phyloP scores from a whole-genome alignment of 2,329 filamentous ascomycete species.

The Leptosphaerulina australis region DNA sequence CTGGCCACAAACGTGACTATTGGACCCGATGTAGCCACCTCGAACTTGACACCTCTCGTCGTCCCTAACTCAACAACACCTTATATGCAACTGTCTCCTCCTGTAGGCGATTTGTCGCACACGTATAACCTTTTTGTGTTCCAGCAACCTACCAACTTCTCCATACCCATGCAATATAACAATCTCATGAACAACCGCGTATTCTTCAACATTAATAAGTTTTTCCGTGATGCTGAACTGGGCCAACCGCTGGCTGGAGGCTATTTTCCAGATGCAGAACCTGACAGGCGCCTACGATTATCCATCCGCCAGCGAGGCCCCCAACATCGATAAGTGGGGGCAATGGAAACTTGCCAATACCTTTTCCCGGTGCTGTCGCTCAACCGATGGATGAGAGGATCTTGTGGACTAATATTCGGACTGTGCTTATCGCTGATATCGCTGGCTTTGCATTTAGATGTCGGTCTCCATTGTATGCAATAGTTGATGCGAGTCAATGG shows the following conservation, averaged over 20 bases:
- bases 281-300: constrained; percentile 28
- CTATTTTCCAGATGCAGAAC: constrained; percentile 49
- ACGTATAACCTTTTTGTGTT: constrained; percentile 39
- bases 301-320: constrained; percentile 25
- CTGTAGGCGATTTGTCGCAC: constrained; percentile 39
- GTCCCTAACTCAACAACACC: constrained; percentile 19
- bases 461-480: not conserved
- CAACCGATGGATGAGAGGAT: constrained; percentile 17
- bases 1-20: constrained; percentile 35
- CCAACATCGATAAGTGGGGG: constrained; percentile 10
- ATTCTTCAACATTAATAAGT: constrained; percentile 47
- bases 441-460: constrained; percentile 30
- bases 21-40: constrained; percentile 11
- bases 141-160: constrained; percentile 33
- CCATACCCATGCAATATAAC: constrained; percentile 36
- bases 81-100: constrained; percentile 34
- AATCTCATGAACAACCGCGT: constrained; percentile 29
- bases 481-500: not conserved
- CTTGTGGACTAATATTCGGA: constrained; percentile 23
- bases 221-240: constrained; percentile 42
- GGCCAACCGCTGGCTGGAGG: constrained; percentile 43
- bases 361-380: constrained; percentile 25
- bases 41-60: constrained; percentile 11
- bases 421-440: constrained; percentile 27
- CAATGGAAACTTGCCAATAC: constrained; percentile 5